Conservation (phyloP, 1,284 basidiomycete species). For the Ceratobasidium sp. region DNA sequence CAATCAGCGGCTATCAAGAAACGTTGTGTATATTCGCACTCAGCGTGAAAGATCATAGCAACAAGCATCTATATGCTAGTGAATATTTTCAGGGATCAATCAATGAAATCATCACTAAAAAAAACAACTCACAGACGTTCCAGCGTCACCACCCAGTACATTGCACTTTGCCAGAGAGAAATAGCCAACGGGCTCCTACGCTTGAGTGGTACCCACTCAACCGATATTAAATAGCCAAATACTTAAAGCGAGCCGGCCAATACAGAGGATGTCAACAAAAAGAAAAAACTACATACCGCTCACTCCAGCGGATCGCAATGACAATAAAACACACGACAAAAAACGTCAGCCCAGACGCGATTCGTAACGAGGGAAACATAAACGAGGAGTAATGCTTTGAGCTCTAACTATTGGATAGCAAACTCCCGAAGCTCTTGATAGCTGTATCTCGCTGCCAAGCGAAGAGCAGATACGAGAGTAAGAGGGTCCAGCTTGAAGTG, state of each 20-base stretch:
- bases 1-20: not conserved
- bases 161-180: constrained; percentile 67
- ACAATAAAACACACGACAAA: constrained; percentile 64
- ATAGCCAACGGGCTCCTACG: constrained; percentile 62
- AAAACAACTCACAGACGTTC: constrained; percentile 69
- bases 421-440: constrained; percentile 62
- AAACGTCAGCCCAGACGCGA: constrained; percentile 67
- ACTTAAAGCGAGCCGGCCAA: constrained; percentile 56
- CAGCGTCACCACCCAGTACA: constrained; percentile 71
- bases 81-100: constrained; percentile 9
- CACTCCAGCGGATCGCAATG: constrained; percentile 66
- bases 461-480: constrained; percentile 2
- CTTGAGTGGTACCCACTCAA: constrained; percentile 63
- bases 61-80: constrained; percentile 73
- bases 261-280: not conserved
- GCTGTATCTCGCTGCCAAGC: constrained; percentile 58
- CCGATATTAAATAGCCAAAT: constrained; percentile 66
- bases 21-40: constrained; percentile 63
- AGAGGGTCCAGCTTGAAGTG: constrained; percentile 54
- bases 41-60: constrained; percentile 75
- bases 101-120: not conserved
- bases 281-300: constrained; percentile 64
- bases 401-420: constrained; percentile 62
- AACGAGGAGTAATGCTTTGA: constrained; percentile 12
- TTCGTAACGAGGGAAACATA: constrained; percentile 32